These are phyloP conservation scores for Solanum hybrid DNA, from an alignment of 305 asterid genomes.

Conservation along the genomic window DNA sequence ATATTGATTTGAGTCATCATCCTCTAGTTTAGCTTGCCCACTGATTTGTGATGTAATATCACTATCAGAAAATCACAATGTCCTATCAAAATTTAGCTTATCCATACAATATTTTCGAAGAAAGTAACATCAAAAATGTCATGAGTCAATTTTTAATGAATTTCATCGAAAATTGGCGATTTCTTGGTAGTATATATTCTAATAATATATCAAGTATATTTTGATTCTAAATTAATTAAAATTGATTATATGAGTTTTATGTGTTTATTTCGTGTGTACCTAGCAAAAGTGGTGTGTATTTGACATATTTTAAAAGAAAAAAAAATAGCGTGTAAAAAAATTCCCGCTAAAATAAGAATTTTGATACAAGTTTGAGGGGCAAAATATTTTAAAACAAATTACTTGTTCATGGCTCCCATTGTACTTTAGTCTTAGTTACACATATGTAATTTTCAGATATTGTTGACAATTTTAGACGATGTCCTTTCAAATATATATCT, in stretches of 20 bases:
- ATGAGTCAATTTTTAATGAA: not conserved
- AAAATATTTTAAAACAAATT: not conserved
- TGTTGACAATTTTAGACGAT: not conserved
- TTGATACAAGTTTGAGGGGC: not conserved
- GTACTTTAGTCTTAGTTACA: not conserved
- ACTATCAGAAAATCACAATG: not conserved
- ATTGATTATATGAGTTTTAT: no score
- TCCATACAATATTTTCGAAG: not conserved
- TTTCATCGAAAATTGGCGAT: rapidly evolving
- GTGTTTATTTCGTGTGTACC: not conserved
- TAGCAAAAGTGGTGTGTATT: not conserved
- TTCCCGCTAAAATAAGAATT: not conserved
- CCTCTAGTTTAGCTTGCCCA: not conserved
- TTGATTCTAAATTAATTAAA: not conserved
- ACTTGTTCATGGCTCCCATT: not conserved
- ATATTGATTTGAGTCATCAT: not conserved
- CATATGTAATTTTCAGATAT: not conserved
- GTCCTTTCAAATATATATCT: no score
- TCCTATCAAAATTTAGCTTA: not conserved
- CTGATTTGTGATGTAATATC: slow-evolving; percentile 11
- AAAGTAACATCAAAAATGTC: rapidly evolving
- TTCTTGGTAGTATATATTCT: not conserved
- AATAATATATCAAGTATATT: not conserved
- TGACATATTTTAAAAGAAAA: not conserved
- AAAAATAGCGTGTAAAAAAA: no score